Percentiles rank a stretch among this genome's conserved stretches.
Conservation (phyloP, 225 moss, liverwort and hornwort species). For the Neckera pumila region DNA sequence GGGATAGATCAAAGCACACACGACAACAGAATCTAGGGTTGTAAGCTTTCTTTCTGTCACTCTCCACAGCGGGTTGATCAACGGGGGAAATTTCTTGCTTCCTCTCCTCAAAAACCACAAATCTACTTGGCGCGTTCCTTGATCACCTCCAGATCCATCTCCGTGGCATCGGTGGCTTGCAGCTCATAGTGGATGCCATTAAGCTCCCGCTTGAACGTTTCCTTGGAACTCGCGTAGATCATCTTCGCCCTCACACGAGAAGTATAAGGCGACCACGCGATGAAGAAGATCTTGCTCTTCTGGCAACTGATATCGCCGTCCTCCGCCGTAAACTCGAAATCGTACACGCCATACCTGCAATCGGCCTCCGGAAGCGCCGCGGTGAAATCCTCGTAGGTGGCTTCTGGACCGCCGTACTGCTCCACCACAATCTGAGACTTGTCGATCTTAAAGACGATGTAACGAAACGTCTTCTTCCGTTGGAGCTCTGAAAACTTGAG, state of each 20-base stretch:
- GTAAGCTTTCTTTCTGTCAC: not conserved
- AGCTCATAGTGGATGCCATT: constrained; percentile 86
- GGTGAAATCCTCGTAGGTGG: constrained; percentile 69
- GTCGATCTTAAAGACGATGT: constrained; percentile 87
- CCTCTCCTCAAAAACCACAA: not conserved
- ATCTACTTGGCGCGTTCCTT: constrained; percentile 76
- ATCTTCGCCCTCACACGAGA: constrained; percentile 85
- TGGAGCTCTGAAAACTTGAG: constrained; percentile 88
- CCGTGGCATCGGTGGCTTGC: constrained; percentile 84
- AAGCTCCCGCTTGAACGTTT: constrained; percentile 77
- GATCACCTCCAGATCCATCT: constrained; percentile 94
- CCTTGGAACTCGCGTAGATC: constrained; percentile 94
- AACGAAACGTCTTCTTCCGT: constrained; percentile 76
- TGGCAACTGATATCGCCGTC: constrained; percentile 73
- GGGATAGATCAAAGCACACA: not conserved
- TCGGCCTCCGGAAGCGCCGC: constrained; percentile 59
- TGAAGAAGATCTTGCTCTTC: constrained; percentile 99
- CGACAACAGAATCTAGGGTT: constrained; percentile 9
- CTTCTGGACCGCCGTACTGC: constrained; percentile 58
- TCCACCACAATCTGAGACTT: constrained; percentile 77
- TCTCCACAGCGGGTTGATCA: not conserved
- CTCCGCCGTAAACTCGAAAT: constrained; percentile 74
- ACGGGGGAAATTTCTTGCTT: not conserved
- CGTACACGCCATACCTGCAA: constrained; percentile 84
- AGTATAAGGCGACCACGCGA: constrained; percentile 72